Percentiles rank a stretch among this genome's conserved stretches.
These are phyloP conservation scores for Phytophthora hybrid DNA, from an alignment of 352 stramenopile genomes.

Conservation along the genomic window DNA sequence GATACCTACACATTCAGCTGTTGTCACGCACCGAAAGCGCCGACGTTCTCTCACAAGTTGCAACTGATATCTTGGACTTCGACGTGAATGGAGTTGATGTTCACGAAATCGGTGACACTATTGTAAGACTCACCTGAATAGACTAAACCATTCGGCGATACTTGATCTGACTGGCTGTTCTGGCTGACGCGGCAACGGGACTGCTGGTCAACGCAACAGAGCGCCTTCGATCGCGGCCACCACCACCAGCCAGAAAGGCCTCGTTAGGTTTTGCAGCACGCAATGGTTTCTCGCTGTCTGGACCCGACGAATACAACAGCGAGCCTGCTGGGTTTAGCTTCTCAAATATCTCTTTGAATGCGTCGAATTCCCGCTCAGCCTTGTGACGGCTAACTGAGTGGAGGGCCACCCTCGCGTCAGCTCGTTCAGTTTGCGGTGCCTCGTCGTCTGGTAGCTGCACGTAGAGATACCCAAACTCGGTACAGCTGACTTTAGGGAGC, in stretches of 20 bases:
- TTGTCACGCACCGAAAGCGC: no score
- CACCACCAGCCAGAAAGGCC: slow-evolving; percentile 26
- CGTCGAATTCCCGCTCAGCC: slow-evolving; percentile 32
- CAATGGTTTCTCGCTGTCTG: slow-evolving; percentile 26
- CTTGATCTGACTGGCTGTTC: slow-evolving; percentile 17
- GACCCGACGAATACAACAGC: slow-evolving; percentile 5
- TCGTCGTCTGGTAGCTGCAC: slow-evolving; percentile 45
- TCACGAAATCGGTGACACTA: neutral
- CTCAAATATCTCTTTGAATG: slow-evolving; percentile 36
- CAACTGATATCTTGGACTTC: no score
- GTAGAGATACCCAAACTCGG: slow-evolving; percentile 42
- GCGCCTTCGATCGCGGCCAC: slow-evolving; percentile 19
- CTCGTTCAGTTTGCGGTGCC: slow-evolving; percentile 12
- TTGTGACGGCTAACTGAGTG: slow-evolving; percentile 21
- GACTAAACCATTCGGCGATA: slow-evolving; percentile 25
- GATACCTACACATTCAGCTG: no score
- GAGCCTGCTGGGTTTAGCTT: slow-evolving; percentile 26
- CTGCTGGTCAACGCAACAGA: slow-evolving; percentile 27
- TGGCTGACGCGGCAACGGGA: neutral
- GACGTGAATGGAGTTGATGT: neutral
- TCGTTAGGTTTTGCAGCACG: slow-evolving; percentile 37
- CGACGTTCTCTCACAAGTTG: no score
- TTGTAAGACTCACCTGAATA: neutral
- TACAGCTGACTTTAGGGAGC: slow-evolving; percentile 34
- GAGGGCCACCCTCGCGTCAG: slow-evolving; percentile 18